These are phyloP conservation scores for Postia placenta DNA, from an alignment of 768 basidiomycete species.

Conservation along the genomic window DNA sequence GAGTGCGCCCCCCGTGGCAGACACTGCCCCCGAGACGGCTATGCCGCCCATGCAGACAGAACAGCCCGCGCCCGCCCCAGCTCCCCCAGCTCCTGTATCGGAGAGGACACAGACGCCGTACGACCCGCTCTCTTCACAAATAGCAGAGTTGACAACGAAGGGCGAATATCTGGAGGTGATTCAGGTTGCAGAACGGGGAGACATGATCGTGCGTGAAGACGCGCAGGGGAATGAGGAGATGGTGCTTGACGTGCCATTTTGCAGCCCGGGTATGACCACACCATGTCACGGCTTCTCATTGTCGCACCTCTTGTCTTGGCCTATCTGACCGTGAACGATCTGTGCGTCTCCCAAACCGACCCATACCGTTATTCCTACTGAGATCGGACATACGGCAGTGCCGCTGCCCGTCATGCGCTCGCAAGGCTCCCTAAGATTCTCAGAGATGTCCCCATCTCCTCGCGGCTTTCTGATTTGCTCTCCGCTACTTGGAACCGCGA, in stretches of 20 bases:
- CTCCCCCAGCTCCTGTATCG: background rate
- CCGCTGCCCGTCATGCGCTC: conserved; percentile 54
- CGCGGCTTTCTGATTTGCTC: conserved; percentile 40
- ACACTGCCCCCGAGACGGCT: conserved; percentile 6
- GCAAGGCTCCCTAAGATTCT: conserved; percentile 48
- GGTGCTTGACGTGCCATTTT: background rate
- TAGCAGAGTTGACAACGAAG: conserved; percentile 39
- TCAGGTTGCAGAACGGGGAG: conserved; percentile 42
- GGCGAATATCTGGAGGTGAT: conserved; percentile 39
- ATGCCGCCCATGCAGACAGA: conserved; percentile 3
- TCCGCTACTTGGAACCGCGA: conserved; percentile 48
- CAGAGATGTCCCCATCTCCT: conserved; percentile 36
- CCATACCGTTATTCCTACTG: background rate
- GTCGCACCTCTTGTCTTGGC: conserved; percentile 57
- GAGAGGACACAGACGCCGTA: conserved; percentile 21
- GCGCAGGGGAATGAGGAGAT: background rate
- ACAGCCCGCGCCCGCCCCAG: background rate
- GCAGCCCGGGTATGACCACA: conserved; percentile 18
- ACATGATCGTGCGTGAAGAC: conserved; percentile 42
- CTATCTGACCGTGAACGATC: conserved; percentile 57
- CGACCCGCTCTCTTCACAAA: conserved; percentile 36
- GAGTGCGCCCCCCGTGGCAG: conserved; percentile 4
- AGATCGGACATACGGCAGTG: conserved; percentile 27
- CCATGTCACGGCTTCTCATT: conserved; percentile 36
- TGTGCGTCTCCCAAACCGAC: conserved; percentile 36